phyloP scores from a whole-genome alignment of 345 rosid genomes.

The Turnera subulata region DNA sequence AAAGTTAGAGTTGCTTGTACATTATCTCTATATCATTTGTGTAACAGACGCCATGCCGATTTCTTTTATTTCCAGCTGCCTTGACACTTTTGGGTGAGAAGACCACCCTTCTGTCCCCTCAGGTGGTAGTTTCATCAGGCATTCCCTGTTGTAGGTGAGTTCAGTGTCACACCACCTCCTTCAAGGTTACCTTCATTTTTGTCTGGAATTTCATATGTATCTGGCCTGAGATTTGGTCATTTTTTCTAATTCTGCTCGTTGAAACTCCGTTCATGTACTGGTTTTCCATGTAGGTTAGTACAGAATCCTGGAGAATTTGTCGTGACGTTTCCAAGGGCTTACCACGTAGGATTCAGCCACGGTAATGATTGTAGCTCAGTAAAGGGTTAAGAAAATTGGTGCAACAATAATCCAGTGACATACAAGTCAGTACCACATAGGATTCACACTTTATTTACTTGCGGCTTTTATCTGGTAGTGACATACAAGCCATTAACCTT shows the following conservation, averaged over 20 bases:
- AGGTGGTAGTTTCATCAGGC: constrained; percentile 68
- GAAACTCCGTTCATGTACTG: constrained; percentile 20
- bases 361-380: constrained; percentile 71
- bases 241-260: constrained; percentile 8
- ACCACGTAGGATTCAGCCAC: constrained; percentile 99
- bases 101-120: constrained; percentile 95
- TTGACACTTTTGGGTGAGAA: constrained; percentile 88
- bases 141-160: constrained; percentile 97
- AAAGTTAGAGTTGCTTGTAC: constrained; percentile 4
- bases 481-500: no score
- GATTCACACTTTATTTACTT: no score
- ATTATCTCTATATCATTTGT: constrained; percentile 6
- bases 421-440: no score
- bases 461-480: no score
- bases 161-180: constrained; percentile 9
- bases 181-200: not conserved
- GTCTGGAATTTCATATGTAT: not conserved
- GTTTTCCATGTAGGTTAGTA: constrained; percentile 62
- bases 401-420: no score
- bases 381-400: no score
- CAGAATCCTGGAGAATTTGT: constrained; percentile 99
- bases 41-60: constrained; percentile 14
- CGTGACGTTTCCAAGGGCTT: constrained; percentile 98
- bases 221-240: not conserved
- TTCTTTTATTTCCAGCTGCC: constrained; percentile 61